Conservation (phyloP, 176 grass and related monocot genomes). For the Miscanthus lutarioriparius region DNA sequence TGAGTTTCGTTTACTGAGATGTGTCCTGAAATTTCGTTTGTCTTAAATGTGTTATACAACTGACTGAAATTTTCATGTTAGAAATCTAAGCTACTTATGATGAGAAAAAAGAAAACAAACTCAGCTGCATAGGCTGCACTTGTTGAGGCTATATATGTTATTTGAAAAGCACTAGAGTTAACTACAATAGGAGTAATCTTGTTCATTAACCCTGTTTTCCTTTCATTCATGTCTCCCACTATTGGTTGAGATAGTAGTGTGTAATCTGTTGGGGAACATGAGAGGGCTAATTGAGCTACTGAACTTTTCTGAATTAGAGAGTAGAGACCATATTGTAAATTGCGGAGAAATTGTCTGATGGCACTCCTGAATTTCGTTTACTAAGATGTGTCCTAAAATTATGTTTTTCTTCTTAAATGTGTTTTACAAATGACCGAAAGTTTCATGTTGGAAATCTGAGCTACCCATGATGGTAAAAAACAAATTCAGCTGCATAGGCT, state of each 20-base stretch:
- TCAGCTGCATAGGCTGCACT: not conserved
- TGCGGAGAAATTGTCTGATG: not conserved
- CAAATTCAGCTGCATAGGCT: not conserved
- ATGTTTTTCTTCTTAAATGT: slow-evolving; percentile 1
- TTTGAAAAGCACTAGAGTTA: not conserved
- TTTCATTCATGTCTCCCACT: not conserved
- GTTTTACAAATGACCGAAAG: not conserved
- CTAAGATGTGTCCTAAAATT: not conserved
- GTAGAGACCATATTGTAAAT: not conserved
- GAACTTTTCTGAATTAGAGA: not conserved
- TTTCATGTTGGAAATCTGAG: not conserved
- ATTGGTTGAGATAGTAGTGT: not conserved
- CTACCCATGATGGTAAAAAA: not conserved
- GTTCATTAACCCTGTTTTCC: not conserved
- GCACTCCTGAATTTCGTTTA: not conserved
- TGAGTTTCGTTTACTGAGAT: not conserved
- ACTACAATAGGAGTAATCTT: not conserved
- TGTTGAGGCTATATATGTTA: not conserved
- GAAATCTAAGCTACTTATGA: not conserved
- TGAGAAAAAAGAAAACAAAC: not conserved
- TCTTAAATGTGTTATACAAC: not conserved
- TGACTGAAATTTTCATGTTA: not conserved
- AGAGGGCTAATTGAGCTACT: not conserved
- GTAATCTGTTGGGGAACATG: not conserved
- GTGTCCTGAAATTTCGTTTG: not conserved